Evolutionary conservation across 1,284 basidiomycete genomes (phyloP).

Genomic region (Heterobasidion occidentale): DNA sequence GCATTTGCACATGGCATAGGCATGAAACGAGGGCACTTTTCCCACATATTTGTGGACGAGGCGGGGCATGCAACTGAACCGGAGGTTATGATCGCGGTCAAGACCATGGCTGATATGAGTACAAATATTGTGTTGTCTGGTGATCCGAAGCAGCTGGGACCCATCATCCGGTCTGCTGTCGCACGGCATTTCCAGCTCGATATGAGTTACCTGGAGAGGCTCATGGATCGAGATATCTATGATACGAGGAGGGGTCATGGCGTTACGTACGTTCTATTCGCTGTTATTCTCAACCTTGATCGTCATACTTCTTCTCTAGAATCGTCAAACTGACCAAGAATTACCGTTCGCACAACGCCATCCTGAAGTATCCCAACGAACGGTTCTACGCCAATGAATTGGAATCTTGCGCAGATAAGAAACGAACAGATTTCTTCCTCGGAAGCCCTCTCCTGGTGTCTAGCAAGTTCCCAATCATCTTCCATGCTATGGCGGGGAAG

Average conservation of each 20-base stretch:
- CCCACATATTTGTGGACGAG: slow-evolving; percentile 61
- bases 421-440: slow-evolving; percentile 16
- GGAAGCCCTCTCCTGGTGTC: slow-evolving; percentile 25
- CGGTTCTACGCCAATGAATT: slow-evolving; percentile 50
- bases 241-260: slow-evolving; percentile 21
- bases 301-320: slow-evolving; percentile 19
- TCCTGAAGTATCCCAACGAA: slow-evolving; percentile 48
- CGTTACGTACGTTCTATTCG: slow-evolving; percentile 26
- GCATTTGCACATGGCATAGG: slow-evolving; percentile 48
- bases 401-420: slow-evolving; percentile 31
- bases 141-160: slow-evolving; percentile 52
- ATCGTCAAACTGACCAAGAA: slow-evolving; percentile 54
- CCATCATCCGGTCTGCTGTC: slow-evolving; percentile 40
- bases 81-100: slow-evolving; percentile 46
- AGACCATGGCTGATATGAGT: slow-evolving; percentile 30
- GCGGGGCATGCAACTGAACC: slow-evolving; percentile 58
- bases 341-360: slow-evolving; percentile 49
- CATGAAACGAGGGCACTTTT: slow-evolving; percentile 48
- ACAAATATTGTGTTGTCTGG: slow-evolving; percentile 47
- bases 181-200: slow-evolving; percentile 37
- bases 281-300: too few relatives aligned
- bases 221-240: slow-evolving; percentile 43
- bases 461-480: slow-evolving; percentile 47
- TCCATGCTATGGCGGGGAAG: slow-evolving; percentile 49
- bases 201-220: slow-evolving; percentile 40